phyloP scores from a whole-genome alignment of 1,284 basidiomycete genomes.

The Apiotrichum veenhuisii region DNA sequence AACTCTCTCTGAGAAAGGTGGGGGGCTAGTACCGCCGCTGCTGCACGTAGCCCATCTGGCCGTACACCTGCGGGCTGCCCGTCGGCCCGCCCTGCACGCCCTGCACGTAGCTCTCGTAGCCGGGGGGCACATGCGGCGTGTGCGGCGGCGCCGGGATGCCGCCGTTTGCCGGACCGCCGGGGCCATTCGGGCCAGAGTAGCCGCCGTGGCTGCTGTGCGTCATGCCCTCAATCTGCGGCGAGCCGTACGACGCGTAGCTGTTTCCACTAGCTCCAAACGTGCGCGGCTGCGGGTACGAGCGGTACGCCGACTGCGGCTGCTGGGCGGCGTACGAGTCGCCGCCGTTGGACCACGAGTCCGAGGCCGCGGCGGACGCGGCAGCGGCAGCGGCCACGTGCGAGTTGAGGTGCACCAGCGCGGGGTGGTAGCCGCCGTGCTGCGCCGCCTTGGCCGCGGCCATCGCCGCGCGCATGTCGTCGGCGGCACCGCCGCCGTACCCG shows the following conservation, averaged over 20 bases:
- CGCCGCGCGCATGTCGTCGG: slow-evolving; percentile 12
- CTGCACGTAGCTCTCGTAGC: slow-evolving; percentile 4
- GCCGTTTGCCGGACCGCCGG: not conserved
- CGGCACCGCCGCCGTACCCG: slow-evolving; percentile 11
- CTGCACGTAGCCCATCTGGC: slow-evolving; percentile 11
- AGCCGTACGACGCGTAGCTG: slow-evolving; percentile 1
- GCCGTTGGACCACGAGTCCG: slow-evolving; percentile 6
- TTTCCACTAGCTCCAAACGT: not conserved
- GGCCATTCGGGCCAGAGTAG: not conserved
- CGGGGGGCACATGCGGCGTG: not conserved
- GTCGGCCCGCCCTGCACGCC: too few relatives aligned
- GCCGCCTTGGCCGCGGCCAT: slow-evolving; percentile 4
- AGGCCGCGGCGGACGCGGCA: not conserved
- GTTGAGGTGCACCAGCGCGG: slow-evolving; percentile 22
- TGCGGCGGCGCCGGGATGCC: not conserved
- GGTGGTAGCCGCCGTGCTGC: slow-evolving; percentile 14
- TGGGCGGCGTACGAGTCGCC: not conserved
- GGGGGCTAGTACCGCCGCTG: slow-evolving; percentile 7
- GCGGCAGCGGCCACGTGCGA: slow-evolving; percentile 5
- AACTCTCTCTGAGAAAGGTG: not conserved
- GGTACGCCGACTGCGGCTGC: not conserved
- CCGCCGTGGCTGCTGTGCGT: not conserved
- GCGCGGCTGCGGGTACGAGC: not conserved
- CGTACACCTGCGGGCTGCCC: slow-evolving; percentile 7
- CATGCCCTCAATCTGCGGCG: slow-evolving; percentile 1